phyloP scores from a whole-genome alignment of 2,329 filamentous ascomycete genomes.

The Endothia cerciana region DNA sequence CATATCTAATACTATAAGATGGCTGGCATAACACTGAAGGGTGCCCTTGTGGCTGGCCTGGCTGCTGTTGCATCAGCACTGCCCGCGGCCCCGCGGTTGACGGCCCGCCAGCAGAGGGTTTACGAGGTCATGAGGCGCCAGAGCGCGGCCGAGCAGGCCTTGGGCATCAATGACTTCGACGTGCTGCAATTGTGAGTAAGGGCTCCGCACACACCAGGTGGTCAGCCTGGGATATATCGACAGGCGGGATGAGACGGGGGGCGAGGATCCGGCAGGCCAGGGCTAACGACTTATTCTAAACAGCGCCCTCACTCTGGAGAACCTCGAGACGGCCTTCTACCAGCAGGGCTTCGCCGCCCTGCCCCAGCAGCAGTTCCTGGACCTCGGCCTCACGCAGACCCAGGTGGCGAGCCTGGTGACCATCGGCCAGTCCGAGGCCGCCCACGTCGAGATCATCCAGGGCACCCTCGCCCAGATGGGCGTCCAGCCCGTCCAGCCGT shows the following conservation, averaged over 20 bases:
- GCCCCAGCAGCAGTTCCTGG: slow-evolving; percentile 64
- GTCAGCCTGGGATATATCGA: too few species aligned
- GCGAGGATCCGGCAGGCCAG: not conserved
- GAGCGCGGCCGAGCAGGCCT: slow-evolving; percentile 50
- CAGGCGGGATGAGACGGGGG: too few species aligned
- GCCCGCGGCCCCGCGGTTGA: slow-evolving; percentile 50
- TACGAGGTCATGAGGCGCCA: slow-evolving; percentile 54
- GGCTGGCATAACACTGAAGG: slow-evolving; percentile 51
- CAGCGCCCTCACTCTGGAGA: slow-evolving; percentile 73
- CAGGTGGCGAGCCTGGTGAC: slow-evolving; percentile 64
- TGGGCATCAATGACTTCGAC: slow-evolving; percentile 56
- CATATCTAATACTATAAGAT: slow-evolving; percentile 39
- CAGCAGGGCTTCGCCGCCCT: slow-evolving; percentile 71
- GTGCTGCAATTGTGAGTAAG: slow-evolving; percentile 61
- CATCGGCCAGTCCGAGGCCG: slow-evolving; percentile 65
- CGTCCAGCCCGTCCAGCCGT: slow-evolving; percentile 67
- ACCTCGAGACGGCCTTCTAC: slow-evolving; percentile 76
- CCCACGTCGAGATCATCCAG: slow-evolving; percentile 64
- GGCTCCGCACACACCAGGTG: too few species aligned
- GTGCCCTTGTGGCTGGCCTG: slow-evolving; percentile 48
- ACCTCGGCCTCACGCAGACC: slow-evolving; percentile 58
- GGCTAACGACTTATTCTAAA: slow-evolving; percentile 29
- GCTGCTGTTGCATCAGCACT: slow-evolving; percentile 51
- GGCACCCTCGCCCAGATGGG: slow-evolving; percentile 64
- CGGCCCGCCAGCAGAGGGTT: slow-evolving; percentile 49